phyloP scores from a whole-genome alignment of 2,329 filamentous ascomycete species.

The Penicillium oxalicum region DNA sequence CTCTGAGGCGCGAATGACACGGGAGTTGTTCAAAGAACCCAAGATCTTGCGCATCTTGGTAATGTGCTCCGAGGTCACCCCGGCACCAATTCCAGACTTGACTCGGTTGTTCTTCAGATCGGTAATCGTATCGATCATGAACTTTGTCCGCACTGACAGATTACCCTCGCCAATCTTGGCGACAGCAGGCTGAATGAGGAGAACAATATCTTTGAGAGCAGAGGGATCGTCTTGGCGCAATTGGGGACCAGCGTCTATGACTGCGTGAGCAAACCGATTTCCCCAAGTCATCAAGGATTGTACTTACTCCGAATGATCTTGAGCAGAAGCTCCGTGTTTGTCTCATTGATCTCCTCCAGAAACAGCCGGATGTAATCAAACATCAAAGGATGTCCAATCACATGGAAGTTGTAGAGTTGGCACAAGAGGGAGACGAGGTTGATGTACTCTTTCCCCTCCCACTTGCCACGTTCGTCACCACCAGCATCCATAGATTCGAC shows the following conservation, averaged over 20 bases:
- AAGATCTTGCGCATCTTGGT: constrained; percentile 84
- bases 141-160: constrained; percentile 81
- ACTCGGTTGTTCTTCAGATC: constrained; percentile 91
- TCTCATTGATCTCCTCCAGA: constrained; percentile 67
- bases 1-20: constrained; percentile 65
- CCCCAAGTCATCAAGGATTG: background rate
- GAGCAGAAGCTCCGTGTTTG: constrained; percentile 82
- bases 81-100: constrained; percentile 67
- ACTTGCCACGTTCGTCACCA: constrained; percentile 45
- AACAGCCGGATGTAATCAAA: constrained; percentile 87
- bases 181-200: constrained; percentile 68
- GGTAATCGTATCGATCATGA: constrained; percentile 95
- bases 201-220: constrained; percentile 80
- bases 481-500: constrained; percentile 68
- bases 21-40: constrained; percentile 62
- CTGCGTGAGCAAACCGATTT: constrained; percentile 13
- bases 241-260: constrained; percentile 63
- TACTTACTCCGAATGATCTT: constrained; percentile 65
- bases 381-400: constrained; percentile 73
- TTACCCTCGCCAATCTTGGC: constrained; percentile 61
- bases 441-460: constrained; percentile 55
- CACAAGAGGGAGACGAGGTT: constrained; percentile 80
- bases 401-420: constrained; percentile 86
- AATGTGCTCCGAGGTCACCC: constrained; percentile 71
- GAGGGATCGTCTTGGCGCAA: constrained; percentile 84